Conservation (phyloP, 2,329 filamentous ascomycete genomes). For the Botrytis squamosa region DNA sequence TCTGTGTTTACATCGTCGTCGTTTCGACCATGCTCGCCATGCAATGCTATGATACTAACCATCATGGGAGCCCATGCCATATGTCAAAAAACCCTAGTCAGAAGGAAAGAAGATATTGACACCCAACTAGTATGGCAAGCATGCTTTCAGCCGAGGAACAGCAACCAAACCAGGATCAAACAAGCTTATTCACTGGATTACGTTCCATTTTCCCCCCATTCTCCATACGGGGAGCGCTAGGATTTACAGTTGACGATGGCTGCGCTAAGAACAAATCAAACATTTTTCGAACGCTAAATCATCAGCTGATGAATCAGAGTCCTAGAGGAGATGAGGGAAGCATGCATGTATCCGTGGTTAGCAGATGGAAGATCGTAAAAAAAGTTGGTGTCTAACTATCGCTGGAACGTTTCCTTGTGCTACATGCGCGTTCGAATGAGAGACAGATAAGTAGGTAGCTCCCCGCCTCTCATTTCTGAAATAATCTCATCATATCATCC, state of each 20-base stretch:
- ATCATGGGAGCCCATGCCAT: not conserved
- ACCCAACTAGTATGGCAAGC: not conserved
- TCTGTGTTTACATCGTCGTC: not conserved
- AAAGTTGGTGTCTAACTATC: not conserved
- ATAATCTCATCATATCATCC: not conserved
- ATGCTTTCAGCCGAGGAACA: not conserved
- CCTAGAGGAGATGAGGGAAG: not conserved
- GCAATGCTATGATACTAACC: not conserved
- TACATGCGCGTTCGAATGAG: not conserved
- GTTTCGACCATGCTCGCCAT: slow-evolving; percentile 2
- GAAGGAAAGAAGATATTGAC: not conserved
- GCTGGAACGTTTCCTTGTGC: not conserved
- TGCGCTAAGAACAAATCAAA: slow-evolving; percentile 6
- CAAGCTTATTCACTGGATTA: not conserved
- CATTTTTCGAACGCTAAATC: not conserved
- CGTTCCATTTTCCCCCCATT: slow-evolving; percentile 7
- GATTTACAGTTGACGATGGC: not conserved
- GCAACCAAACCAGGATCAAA: not conserved
- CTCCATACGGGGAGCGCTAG: slow-evolving; percentile 7
- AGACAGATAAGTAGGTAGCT: slow-evolving; percentile 10
- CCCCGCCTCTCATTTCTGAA: not conserved
- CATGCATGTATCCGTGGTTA: slow-evolving; percentile 1
- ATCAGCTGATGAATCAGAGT: slow-evolving; percentile 12
- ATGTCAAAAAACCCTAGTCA: not conserved
- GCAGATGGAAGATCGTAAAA: not conserved